A percentile compares a stretch with the other conserved stretches of the same genome.
These are phyloP conservation scores for Sporobolomyces roseus DNA, from an alignment of 768 basidiomycete species.

Conservation along the genomic window DNA sequence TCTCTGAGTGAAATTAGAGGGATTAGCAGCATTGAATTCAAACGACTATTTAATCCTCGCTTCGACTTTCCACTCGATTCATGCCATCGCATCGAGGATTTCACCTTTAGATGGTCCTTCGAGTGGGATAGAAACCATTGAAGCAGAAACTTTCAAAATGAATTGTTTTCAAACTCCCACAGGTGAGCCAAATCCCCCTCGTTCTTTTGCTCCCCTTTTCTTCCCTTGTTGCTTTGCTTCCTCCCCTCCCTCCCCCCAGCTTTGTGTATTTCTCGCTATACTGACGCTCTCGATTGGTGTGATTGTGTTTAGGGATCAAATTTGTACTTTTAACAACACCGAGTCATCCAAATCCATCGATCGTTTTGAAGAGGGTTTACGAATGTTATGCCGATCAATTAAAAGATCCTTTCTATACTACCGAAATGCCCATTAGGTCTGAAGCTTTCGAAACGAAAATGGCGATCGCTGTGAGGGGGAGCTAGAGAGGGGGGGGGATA, in stretches of 20 bases:
- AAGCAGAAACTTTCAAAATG: conserved; percentile 92
- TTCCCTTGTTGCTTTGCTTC: no score
- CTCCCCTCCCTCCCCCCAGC: neutral
- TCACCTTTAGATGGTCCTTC: conserved; percentile 71
- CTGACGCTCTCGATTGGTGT: neutral
- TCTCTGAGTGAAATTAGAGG: conserved; percentile 58
- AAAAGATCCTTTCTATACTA: conserved; percentile 99
- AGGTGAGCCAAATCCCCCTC: conserved; percentile 55
- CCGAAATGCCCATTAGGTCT: conserved; percentile 97
- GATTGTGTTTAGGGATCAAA: conserved; percentile 68
- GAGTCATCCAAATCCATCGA: conserved; percentile 60
- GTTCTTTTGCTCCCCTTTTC: neutral
- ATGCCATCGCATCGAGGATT: conserved; percentile 91
- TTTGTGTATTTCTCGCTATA: neutral
- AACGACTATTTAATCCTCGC: conserved; percentile 95
- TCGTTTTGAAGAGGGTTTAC: conserved; percentile 77
- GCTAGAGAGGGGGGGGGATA: no score
- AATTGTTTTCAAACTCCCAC: conserved; percentile 84
- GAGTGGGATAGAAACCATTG: conserved; percentile 90
- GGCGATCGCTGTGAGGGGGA: conserved; percentile 44
- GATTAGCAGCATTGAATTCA: conserved; percentile 81
- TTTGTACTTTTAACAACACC: conserved; percentile 87
- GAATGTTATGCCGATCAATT: conserved; percentile 91
- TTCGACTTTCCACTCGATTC: conserved; percentile 93
- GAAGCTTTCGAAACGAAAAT: conserved; percentile 71